Base-by-base conservation (phyloP, 176 grass and related monocot genomes). In the Leersia perrieri region DNA sequence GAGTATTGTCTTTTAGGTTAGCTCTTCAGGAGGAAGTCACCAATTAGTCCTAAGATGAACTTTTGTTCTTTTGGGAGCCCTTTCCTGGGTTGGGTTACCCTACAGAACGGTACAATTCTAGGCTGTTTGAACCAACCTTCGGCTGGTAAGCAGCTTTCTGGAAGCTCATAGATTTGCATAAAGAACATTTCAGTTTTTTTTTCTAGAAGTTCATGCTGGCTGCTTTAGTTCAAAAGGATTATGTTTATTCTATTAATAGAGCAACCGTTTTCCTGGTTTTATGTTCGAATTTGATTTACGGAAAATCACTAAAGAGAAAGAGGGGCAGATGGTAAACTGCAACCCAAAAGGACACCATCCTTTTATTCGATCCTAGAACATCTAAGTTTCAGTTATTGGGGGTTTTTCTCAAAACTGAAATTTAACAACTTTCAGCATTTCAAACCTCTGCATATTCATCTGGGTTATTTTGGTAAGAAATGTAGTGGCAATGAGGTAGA, bases 41-140 rank as follows among this genome's bases (percentile, higher is more conserved):
- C 38, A 72, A 33, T 65, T 13, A 49, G n/a, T 53, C 55, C 39
- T 29, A 9, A 36, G 68, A 53, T 70, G 4, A 33, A 79, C 60
- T 18, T 73, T 73, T 33, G 20, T 7, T 20, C 25, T 25, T 73
- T 66, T 20, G 26, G 26, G 18, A 80, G 42, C 68, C 76, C 69
- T 86, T 80, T 86, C 84, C 57, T 26, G 13, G 30, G 60, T 41
- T 86, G 61, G 84, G 70, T 69, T 75, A 68, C 69, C 77, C 44
- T 80, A 68, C 42, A 80, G 12, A 67, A 73, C 39, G 58, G 79
- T 66, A 60, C 66, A 32, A 86, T 79, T 75, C 73, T 78, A 72
- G 23, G 60, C 58, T 74, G 66, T 66, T 69, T 58, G 79, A 74
- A 74, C 62, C 47, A 75, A 25, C 33, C 28, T 60, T 63, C 45